A percentile compares a stretch with the other conserved stretches of the same genome.
Conservation (phyloP, 2,329 filamentous ascomycete genomes). For the Ophioceras dolichostomum region DNA sequence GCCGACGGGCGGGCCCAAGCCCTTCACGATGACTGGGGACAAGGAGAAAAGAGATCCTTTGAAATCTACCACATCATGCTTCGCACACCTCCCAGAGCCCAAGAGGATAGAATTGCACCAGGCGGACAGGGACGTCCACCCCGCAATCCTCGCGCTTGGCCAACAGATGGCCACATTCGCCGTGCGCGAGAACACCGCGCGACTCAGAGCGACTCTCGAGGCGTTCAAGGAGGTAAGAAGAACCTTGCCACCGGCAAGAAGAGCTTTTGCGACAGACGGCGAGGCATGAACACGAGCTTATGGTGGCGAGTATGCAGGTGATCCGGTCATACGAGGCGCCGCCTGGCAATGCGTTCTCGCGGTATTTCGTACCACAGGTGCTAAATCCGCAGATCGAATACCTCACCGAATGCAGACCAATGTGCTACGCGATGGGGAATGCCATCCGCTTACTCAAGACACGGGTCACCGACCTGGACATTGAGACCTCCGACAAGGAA, state of each 20-base stretch:
- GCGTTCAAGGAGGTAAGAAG: slow-evolving; percentile 74
- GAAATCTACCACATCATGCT: too few relatives aligned
- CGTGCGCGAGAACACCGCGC: slow-evolving; percentile 78
- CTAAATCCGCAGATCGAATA: slow-evolving; percentile 94
- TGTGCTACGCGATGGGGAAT: slow-evolving; percentile 95
- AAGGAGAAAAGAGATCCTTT: too few relatives aligned
- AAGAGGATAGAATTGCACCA: slow-evolving; percentile 40
- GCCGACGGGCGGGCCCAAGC: slow-evolving; percentile 15
- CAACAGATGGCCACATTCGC: slow-evolving; percentile 84
- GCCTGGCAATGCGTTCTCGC: slow-evolving; percentile 67
- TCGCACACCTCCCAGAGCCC: slow-evolving; percentile 71
- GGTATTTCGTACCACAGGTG: slow-evolving; percentile 83
- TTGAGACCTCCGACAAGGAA: slow-evolving; percentile 67
- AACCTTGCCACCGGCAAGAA: too few relatives aligned
- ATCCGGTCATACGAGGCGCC: slow-evolving; percentile 91
- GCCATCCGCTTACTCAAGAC: slow-evolving; percentile 92
- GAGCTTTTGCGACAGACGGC: not conserved
- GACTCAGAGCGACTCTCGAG: slow-evolving; percentile 75
- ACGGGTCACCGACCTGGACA: slow-evolving; percentile 80
- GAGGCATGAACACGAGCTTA: not conserved
- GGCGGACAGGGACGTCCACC: slow-evolving; percentile 70
- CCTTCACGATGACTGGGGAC: slow-evolving; percentile 7
- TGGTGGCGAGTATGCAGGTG: slow-evolving; percentile 52
- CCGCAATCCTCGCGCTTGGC: slow-evolving; percentile 71
- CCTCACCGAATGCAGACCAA: slow-evolving; percentile 82